These are phyloP conservation scores for Paramyrothecium roridum DNA, from an alignment of 2,329 filamentous ascomycete genomes.

Conservation along the genomic window DNA sequence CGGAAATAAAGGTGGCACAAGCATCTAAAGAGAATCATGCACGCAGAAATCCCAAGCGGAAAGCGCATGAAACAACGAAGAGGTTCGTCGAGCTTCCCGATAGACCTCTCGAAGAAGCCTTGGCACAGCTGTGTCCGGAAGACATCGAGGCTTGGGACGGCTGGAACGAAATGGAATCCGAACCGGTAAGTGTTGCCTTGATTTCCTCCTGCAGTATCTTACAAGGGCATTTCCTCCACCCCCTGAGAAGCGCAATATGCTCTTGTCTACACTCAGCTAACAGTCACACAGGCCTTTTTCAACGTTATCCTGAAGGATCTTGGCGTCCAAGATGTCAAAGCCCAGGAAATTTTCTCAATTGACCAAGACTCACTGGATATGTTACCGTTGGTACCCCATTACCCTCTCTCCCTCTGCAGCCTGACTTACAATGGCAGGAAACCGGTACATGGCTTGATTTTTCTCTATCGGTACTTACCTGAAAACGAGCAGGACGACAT, in stretches of 20 bases:
- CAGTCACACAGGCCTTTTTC: constrained; percentile 65
- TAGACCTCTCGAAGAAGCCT: constrained; percentile 41
- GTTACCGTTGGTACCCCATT: constrained; percentile 50
- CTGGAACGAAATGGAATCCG: constrained; percentile 85
- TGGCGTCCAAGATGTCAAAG: constrained; percentile 69
- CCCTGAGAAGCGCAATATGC: not conserved
- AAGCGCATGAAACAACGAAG: constrained; percentile 31
- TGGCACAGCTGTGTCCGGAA: constrained; percentile 43
- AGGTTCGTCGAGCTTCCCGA: constrained; percentile 25
- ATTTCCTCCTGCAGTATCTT: not conserved
- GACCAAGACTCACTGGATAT: constrained; percentile 62
- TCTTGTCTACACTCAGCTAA: constrained; percentile 8
- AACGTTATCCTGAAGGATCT: constrained; percentile 79
- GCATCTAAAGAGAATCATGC: constrained; percentile 2
- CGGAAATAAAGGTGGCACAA: not conserved
- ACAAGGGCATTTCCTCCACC: not conserved
- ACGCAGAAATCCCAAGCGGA: constrained; percentile 41
- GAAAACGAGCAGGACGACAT: constrained; percentile 50
- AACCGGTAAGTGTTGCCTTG: constrained; percentile 62
- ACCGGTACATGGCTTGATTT: constrained; percentile 82
- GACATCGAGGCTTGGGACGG: constrained; percentile 64
- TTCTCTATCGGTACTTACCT: constrained; percentile 72
- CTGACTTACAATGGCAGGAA: constrained; percentile 43
- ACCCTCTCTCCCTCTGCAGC: not conserved
- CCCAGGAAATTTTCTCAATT: constrained; percentile 73